Base-by-base conservation (phyloP, 108 stramenopile species). In the Pseudonitzschia multiseries region DNA sequence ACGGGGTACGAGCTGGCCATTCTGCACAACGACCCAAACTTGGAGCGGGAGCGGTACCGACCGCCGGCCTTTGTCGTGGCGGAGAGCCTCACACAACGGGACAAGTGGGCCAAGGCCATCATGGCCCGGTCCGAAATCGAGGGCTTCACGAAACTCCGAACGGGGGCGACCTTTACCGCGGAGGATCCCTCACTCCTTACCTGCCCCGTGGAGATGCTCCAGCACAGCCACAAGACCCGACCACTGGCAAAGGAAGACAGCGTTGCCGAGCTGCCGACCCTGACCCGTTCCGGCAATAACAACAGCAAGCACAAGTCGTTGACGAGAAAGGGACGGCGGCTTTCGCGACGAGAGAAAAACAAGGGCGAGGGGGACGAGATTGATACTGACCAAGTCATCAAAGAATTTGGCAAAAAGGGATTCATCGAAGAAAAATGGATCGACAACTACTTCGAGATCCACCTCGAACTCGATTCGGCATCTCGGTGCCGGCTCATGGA, bases 1-100 rank as follows among this genome's bases (percentile, higher is more conserved):
- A 79, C 74, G 48, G 93, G 93, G 18, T 94, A 94, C 78, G 93
- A 94, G 63, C 59, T 91, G 53, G 88, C 84, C 31, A 81, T 93
- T 68, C 65, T 77, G 26, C 81, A 86, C 74, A 57, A 48, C 32
- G 76, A 75, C 22, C 61, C 59, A 42, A 61, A 65, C 29, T 52
- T 67, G 29, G 61, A 66, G n/a, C 54, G 62, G 27, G 65, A 68
- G 4, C 54, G 62, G 27, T 65, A 68, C 2, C 65, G 82, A 48
- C 72, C 84, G 31, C 82, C 87, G 5, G 70, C 71, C 42, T 94
- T 88, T 76, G 75, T 94, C 54, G 89, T 91, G 17, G 74, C 87
- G 62, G 80, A 87, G 21, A 83, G 72, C 74, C 65, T 94, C 69
- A 78, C 72, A 32, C 68, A 81, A 40, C 59, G 93, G 46, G 89